Evolutionary conservation across 2,329 filamentous ascomycete genomes (phyloP).

Genomic region (Dactylellina haptotyla): DNA sequence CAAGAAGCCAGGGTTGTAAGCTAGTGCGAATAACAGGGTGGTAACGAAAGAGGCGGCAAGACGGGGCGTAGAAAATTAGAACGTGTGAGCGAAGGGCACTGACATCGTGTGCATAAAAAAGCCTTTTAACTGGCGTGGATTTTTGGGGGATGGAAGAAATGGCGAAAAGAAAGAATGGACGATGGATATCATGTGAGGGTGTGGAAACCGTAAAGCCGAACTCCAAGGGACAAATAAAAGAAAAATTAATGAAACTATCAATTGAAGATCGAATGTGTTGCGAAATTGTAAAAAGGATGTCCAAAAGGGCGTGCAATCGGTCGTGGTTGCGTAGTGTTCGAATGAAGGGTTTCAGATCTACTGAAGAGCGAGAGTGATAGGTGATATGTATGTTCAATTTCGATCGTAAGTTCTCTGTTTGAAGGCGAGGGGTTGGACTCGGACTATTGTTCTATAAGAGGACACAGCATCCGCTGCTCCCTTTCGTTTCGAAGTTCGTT

Average conservation of each 20-base stretch:
- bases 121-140: slow-evolving; percentile 2
- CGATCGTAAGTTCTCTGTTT: no score
- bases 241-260: slow-evolving; percentile 5
- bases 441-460: slow-evolving; percentile 72
- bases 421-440: not conserved
- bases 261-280: not conserved
- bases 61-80: not conserved
- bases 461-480: slow-evolving; percentile 83
- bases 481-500: slow-evolving; percentile 80
- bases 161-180: slow-evolving; percentile 25
- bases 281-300: not conserved
- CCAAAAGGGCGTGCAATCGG: not conserved
- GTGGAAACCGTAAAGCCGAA: slow-evolving; percentile 42
- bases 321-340: not conserved
- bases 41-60: not conserved
- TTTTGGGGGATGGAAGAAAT: not conserved
- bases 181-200: slow-evolving; percentile 50
- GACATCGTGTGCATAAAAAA: not conserved
- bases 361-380: slow-evolving; percentile 2
- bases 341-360: slow-evolving; percentile 25
- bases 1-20: slow-evolving; percentile 6
- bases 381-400: not conserved
- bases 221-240: slow-evolving; percentile 29
- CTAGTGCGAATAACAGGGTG: not conserved
- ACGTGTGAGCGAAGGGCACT: no score